Conservation (phyloP, 805 yeast genomes). For the Ogataea angusta region DNA sequence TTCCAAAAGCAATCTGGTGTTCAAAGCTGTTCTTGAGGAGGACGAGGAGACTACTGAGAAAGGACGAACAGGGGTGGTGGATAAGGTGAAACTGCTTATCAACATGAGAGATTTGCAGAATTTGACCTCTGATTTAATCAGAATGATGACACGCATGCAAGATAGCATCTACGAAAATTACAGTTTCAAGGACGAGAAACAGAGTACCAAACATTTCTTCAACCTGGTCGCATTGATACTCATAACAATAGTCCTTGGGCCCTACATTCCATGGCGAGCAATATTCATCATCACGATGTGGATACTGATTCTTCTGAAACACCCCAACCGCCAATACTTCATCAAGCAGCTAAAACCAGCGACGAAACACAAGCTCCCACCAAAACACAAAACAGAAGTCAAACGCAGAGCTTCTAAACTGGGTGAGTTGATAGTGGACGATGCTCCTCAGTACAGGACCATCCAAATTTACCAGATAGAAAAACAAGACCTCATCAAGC, state of each 20-base stretch:
- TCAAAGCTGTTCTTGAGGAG: slow-evolving; percentile 15
- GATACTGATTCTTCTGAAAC: slow-evolving; percentile 49
- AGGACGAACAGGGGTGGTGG: slow-evolving; percentile 15
- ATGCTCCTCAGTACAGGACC: slow-evolving; percentile 52
- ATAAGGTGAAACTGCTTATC: slow-evolving; percentile 42
- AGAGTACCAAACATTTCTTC: slow-evolving; percentile 59
- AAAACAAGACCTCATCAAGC: slow-evolving; percentile 52
- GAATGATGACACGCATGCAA: slow-evolving; percentile 49
- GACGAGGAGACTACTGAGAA: slow-evolving; percentile 9
- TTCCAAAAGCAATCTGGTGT: slow-evolving; percentile 12
- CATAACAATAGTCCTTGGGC: slow-evolving; percentile 40
- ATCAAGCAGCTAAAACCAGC: slow-evolving; percentile 23
- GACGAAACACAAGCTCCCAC: slow-evolving; percentile 31
- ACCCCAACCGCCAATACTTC: slow-evolving; percentile 47
- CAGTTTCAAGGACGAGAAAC: slow-evolving; percentile 66
- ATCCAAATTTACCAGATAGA: slow-evolving; percentile 81
- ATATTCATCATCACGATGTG: slow-evolving; percentile 59
- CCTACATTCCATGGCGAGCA: slow-evolving; percentile 61
- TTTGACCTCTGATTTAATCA: slow-evolving; percentile 52
- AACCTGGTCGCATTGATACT: slow-evolving; percentile 39
- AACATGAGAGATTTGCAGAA: slow-evolving; percentile 76
- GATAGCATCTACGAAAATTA: slow-evolving; percentile 57
- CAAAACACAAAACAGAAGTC: not conserved
- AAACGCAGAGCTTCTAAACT: slow-evolving; percentile 7
- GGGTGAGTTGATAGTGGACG: slow-evolving; percentile 58